phyloP scores from a whole-genome alignment of 805 yeast genomes.

The Nakazawaea pomicola region DNA sequence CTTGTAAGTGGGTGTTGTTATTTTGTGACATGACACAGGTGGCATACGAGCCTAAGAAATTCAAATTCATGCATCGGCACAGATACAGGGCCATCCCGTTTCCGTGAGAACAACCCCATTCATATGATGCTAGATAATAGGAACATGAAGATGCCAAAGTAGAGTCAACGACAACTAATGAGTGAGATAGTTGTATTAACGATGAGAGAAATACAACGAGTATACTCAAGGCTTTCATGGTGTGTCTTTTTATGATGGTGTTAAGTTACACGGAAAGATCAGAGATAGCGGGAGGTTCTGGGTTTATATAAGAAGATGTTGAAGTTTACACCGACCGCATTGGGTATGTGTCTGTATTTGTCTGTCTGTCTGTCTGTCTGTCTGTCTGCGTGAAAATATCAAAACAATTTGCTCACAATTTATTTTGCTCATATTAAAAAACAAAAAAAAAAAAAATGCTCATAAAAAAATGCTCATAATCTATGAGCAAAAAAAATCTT shows the following conservation, averaged over 20 bases:
- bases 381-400: too few relatives aligned
- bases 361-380: too few relatives aligned
- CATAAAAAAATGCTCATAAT: not conserved
- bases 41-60: conserved; percentile 41
- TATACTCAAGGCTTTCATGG: too few relatives aligned
- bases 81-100: conserved; percentile 23
- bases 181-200: not conserved
- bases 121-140: conserved; percentile 31
- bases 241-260: too few relatives aligned
- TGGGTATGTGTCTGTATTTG: too few relatives aligned
- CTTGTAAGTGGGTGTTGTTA: conserved; percentile 21
- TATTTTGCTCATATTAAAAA: too few relatives aligned
- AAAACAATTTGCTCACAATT: not conserved
- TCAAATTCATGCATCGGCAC: conserved; percentile 36
- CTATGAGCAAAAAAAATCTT: not conserved
- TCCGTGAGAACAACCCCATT: conserved; percentile 39
- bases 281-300: too few relatives aligned
- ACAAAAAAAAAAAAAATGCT: not conserved
- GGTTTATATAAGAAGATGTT: too few relatives aligned
- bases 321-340: too few relatives aligned
- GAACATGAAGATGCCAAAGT: conserved; percentile 36
- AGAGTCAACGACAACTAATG: conserved; percentile 24
- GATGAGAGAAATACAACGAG: too few relatives aligned
- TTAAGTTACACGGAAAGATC: too few relatives aligned
- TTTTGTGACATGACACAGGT: conserved; percentile 34